Evolutionary conservation across 1,284 basidiomycete species (phyloP).

Genomic region (Ceratobasidium sp.): DNA sequence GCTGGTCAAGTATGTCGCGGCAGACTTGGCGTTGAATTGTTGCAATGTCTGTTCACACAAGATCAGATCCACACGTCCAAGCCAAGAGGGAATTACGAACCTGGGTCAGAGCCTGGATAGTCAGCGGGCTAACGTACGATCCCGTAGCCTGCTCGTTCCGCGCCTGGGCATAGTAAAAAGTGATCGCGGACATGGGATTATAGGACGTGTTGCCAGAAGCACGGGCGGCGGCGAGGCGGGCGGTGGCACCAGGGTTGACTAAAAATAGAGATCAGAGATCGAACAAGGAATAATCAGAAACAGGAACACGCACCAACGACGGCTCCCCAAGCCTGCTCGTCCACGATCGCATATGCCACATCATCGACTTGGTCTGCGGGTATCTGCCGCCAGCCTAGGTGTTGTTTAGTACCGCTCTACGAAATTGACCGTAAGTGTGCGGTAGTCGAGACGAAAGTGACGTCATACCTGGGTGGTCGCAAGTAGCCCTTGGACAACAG

Average conservation of each 20-base stretch:
- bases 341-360: conserved; percentile 53
- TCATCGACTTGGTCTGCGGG: conserved; percentile 47
- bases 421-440: conserved; percentile 48
- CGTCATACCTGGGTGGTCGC: conserved; percentile 15
- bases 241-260: conserved; percentile 55
- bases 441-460: background rate
- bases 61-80: no score
- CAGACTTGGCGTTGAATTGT: conserved; percentile 51
- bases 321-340: conserved; percentile 56
- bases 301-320: conserved; percentile 54
- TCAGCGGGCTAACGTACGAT: conserved; percentile 41
- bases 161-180: conserved; percentile 56
- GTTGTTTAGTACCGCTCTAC: conserved; percentile 47
- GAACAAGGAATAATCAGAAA: background rate
- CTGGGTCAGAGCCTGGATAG: conserved; percentile 26
- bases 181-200: conserved; percentile 53
- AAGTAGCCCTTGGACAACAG: conserved; percentile 38
- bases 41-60: conserved; percentile 6
- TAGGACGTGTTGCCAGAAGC: conserved; percentile 54
- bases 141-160: conserved; percentile 44
- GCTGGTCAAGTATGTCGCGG: conserved; percentile 52
- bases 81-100: conserved; percentile 32
- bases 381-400: conserved; percentile 54
- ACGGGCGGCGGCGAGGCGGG: conserved; percentile 52
- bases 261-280: background rate